Evolutionary conservation across 805 yeast species (phyloP).

Genomic region (Jamesozyma piceae): DNA sequence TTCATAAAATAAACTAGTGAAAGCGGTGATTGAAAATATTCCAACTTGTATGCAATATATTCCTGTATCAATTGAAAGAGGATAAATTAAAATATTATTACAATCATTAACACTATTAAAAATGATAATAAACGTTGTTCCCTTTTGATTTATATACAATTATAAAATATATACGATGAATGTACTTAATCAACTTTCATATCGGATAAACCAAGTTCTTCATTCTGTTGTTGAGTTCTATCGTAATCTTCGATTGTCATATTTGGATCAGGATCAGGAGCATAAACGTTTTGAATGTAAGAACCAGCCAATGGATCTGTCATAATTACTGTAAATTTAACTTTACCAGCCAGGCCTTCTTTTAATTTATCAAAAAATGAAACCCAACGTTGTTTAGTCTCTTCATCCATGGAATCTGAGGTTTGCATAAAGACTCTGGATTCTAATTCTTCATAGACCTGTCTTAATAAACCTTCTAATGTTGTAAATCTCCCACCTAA

Average conservation of each 20-base stretch:
- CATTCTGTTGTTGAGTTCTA: conserved; percentile 83
- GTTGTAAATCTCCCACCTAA: conserved; percentile 98
- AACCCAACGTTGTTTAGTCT: conserved; percentile 73
- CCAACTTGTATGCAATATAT: no score
- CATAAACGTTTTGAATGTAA: conserved; percentile 94
- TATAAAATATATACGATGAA: no score
- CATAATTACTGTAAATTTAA: conserved; percentile 76
- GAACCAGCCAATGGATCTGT: conserved; percentile 94
- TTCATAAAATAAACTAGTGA: no score
- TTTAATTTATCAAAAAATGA: conserved; percentile 64
- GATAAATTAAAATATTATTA: no score
- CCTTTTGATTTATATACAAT: no score
- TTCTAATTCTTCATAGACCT: conserved; percentile 83
- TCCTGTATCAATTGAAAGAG: no score
- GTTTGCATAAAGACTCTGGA: conserved; percentile 75
- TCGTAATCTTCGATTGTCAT: conserved; percentile 87
- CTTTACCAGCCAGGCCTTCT: conserved; percentile 72
- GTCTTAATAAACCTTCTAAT: conserved; percentile 81
- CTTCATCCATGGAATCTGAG: conserved; percentile 83
- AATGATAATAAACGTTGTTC: no score
- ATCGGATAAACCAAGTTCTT: conserved; percentile 69
- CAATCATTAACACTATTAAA: no score
- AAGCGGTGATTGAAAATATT: no score
- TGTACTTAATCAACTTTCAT: conserved; percentile 28
- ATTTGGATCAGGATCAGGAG: conserved; percentile 96